Evolutionary conservation across 495 filamentous ascomycete genomes (phyloP).

Genomic region (Talaromyces wortmannii): DNA sequence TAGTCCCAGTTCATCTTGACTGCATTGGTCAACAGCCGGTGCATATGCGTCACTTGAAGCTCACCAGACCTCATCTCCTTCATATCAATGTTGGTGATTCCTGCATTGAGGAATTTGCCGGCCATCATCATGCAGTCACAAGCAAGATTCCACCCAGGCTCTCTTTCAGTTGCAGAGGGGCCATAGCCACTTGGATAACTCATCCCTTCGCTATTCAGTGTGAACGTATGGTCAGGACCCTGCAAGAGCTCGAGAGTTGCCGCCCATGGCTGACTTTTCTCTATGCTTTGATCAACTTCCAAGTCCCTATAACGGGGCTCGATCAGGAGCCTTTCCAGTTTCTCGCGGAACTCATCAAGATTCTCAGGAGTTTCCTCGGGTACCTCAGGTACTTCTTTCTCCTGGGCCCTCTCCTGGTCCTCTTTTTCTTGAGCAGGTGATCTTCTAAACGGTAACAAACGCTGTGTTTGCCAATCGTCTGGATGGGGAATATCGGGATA

Average conservation of each 20-base stretch:
- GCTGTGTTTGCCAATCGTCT: constrained; percentile 1
- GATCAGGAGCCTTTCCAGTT: constrained; percentile 20
- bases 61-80: not conserved
- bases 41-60: not conserved
- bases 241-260: too few relatives aligned
- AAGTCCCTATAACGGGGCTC: constrained; percentile 21
- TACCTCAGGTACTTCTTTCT: not conserved
- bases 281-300: constrained; percentile 17
- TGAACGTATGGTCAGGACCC: too few relatives aligned
- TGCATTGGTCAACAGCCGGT: not conserved
- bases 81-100: constrained; percentile 28
- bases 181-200: constrained; percentile 15
- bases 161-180: constrained; percentile 18
- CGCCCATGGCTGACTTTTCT: not conserved
- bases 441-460: not conserved
- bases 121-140: constrained; percentile 27
- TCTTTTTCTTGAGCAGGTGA: not conserved
- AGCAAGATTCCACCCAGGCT: constrained; percentile 10
- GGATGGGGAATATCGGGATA: constrained; percentile 8
- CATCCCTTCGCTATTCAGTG: not conserved
- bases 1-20: constrained; percentile 1
- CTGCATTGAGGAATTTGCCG: constrained; percentile 27
- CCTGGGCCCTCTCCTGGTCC: not conserved
- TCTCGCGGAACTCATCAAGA: constrained; percentile 10
- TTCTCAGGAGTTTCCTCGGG: not conserved